phyloP scores from a whole-genome alignment of 1,139 yeast species.

The Protomyces lactucae-debilis region DNA sequence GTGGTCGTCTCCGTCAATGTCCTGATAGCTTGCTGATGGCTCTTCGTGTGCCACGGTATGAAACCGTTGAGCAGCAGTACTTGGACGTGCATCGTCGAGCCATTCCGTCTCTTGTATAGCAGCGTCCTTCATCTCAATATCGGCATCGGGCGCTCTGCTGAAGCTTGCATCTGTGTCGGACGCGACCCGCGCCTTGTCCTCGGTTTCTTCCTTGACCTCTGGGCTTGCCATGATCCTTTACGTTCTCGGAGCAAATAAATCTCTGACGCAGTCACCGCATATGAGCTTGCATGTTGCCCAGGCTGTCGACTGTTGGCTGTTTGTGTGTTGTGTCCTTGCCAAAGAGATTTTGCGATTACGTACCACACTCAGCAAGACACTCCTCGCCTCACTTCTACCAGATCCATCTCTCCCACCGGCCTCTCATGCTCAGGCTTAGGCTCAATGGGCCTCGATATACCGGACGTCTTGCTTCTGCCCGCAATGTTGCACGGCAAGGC shows the following conservation, averaged over 20 bases:
- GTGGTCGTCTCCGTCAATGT: not conserved
- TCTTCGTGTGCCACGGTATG: not conserved
- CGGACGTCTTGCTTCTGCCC: not conserved
- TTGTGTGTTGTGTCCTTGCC: too few species aligned
- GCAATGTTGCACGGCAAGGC: not conserved
- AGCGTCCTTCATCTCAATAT: not conserved
- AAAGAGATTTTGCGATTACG: too few species aligned
- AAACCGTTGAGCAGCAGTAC: not conserved
- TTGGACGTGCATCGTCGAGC: not conserved
- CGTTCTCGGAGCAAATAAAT: too few species aligned
- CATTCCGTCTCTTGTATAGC: not conserved
- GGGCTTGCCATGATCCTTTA: too few species aligned
- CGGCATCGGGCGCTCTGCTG: too few species aligned
- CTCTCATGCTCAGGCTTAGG: slow-evolving; percentile 9
- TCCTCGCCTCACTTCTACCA: not conserved
- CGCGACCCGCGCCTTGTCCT: too few species aligned
- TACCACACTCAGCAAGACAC: not conserved
- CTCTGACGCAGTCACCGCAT: too few species aligned
- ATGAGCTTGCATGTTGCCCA: too few species aligned
- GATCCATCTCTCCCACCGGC: not conserved
- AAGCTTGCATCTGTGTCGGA: too few species aligned
- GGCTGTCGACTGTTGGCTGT: too few species aligned
- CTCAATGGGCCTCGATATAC: slow-evolving; percentile 9
- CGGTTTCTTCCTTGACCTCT: too few species aligned
- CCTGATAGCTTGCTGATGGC: too few species aligned